phyloP scores from a whole-genome alignment of 306 rosid species.

The Datisca glomerata region DNA sequence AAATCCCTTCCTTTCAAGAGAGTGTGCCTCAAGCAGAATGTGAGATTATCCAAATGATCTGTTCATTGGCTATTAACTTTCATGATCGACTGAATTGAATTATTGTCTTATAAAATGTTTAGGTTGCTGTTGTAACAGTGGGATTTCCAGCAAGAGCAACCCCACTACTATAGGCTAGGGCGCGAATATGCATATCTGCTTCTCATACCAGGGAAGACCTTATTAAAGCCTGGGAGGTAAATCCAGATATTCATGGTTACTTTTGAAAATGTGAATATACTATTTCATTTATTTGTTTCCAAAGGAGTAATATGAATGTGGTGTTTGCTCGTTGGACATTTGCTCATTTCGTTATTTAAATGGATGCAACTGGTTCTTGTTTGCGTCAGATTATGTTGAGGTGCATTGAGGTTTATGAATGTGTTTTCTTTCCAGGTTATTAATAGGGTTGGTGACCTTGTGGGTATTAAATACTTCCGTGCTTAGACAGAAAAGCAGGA shows the following conservation, averaged over 20 bases:
- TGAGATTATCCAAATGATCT: slow-evolving; percentile 33
- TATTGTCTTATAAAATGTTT: no score
- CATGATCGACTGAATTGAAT: no score
- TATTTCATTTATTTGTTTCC: no score
- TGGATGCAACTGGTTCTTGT: no score
- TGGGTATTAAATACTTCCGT: slow-evolving; percentile 85
- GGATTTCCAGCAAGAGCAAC: slow-evolving; percentile 98
- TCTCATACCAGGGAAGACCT: slow-evolving; percentile 88
- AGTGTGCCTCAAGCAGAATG: slow-evolving; percentile 77
- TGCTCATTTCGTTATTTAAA: no score
- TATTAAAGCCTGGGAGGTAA: slow-evolving; percentile 62
- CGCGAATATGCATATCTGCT: slow-evolving; percentile 88
- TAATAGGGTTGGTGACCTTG: slow-evolving; percentile 62
- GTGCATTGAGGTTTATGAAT: no score
- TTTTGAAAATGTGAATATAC: no score
- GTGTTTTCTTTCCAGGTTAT: slow-evolving; percentile 35
- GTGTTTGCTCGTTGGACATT: no score
- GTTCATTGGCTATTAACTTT: no score
- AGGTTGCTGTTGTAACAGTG: slow-evolving; percentile 88
- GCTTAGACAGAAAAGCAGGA: slow-evolving; percentile 50
- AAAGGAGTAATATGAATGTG: no score
- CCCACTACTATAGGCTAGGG: slow-evolving; percentile 78
- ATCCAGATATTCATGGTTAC: no score
- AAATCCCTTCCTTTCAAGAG: slow-evolving; percentile 92
- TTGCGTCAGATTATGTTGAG: no score